phyloP scores from a whole-genome alignment of 2,329 filamentous ascomycete genomes.

The Mycosphaerella sp. region DNA sequence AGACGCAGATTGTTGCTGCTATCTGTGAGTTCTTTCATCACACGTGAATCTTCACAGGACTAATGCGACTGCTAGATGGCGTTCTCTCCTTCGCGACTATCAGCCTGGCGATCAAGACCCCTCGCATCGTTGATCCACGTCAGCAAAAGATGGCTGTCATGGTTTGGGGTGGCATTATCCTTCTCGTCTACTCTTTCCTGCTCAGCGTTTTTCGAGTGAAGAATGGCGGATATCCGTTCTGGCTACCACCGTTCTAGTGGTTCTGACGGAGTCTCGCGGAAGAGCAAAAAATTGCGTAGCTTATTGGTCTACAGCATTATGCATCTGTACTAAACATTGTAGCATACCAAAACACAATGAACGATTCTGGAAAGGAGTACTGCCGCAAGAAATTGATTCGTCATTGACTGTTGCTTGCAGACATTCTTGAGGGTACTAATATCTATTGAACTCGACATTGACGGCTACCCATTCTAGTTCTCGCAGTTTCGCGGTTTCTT shows the following conservation, averaged over 20 bases:
- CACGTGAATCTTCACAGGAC: slow-evolving; percentile 6
- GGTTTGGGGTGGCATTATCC: slow-evolving; percentile 68
- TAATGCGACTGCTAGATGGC: slow-evolving; percentile 50
- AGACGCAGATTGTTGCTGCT: slow-evolving; percentile 90
- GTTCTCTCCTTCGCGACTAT: slow-evolving; percentile 85
- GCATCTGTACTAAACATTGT: not conserved
- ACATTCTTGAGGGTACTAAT: not conserved
- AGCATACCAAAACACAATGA: not conserved
- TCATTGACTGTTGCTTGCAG: not conserved
- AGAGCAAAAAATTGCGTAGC: slow-evolving; percentile 24
- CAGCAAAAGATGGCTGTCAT: slow-evolving; percentile 76
- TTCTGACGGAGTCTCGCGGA: slow-evolving; percentile 15
- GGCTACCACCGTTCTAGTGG: slow-evolving; percentile 75
- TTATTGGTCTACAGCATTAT: not conserved
- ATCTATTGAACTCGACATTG: not conserved
- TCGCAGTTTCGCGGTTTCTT: not conserved
- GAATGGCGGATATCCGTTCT: slow-evolving; percentile 93
- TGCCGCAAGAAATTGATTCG: not conserved
- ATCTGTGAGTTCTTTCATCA: slow-evolving; percentile 64
- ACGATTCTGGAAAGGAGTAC: not conserved
- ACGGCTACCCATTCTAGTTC: not conserved
- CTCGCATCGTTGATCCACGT: slow-evolving; percentile 71
- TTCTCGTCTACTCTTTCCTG: slow-evolving; percentile 86
- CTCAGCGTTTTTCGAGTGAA: slow-evolving; percentile 90
- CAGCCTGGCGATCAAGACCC: slow-evolving; percentile 83